These are phyloP conservation scores for Lactifluus echinatus DNA, from an alignment of 768 basidiomycete species.

Conservation along the genomic window DNA sequence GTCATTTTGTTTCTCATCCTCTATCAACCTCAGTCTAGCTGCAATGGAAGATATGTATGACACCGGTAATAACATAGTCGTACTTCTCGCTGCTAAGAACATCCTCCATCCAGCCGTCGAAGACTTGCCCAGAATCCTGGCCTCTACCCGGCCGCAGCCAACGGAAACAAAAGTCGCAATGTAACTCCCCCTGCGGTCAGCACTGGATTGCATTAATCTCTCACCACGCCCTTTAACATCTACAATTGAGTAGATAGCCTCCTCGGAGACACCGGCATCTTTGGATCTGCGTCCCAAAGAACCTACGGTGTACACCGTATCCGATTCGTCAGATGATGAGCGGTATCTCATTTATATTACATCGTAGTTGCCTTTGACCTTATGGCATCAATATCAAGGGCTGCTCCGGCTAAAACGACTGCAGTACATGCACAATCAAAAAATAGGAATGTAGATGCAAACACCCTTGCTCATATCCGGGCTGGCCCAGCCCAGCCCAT, in stretches of 20 bases:
- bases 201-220: background rate
- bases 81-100: background rate
- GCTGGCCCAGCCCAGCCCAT: slow-evolving; percentile 13
- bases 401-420: background rate
- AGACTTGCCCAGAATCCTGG: slow-evolving; percentile 14
- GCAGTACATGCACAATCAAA: background rate
- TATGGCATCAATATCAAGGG: background rate
- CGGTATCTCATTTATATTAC: background rate
- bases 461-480: background rate
- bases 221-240: background rate
- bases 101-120: slow-evolving; percentile 5
- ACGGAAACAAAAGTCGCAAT: background rate
- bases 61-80: background rate
- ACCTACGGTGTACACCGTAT: background rate
- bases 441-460: slow-evolving; percentile 2
- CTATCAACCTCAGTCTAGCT: background rate
- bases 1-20: background rate
- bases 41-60: slow-evolving; percentile 14
- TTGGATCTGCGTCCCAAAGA: background rate
- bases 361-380: background rate
- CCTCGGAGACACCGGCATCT: slow-evolving; percentile 4
- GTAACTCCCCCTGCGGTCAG: background rate
- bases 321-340: slow-evolving; percentile 23
- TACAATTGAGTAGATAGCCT: background rate
- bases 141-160: background rate